Conservation (phyloP, 345 rosid genomes). For the Citrus reticulata region DNA sequence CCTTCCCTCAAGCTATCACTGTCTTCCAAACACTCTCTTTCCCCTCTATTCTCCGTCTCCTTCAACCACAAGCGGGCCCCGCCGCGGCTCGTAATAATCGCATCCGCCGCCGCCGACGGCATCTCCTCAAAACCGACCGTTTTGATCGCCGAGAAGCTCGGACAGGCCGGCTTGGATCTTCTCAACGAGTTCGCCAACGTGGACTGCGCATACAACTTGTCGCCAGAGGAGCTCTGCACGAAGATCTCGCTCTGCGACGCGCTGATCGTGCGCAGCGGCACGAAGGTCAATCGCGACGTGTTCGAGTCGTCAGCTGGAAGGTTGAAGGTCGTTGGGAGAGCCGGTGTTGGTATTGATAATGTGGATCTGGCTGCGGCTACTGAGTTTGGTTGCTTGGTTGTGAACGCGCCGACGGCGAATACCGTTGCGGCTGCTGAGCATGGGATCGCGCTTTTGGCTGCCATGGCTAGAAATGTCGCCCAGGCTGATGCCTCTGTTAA, state of each 20-base stretch:
- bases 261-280: constrained; percentile 77
- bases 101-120: constrained; percentile 26
- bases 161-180: constrained; percentile 63
- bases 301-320: constrained; percentile 78
- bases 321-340: constrained; percentile 88
- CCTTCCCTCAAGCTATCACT: constrained; percentile 28
- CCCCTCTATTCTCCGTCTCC: constrained; percentile 25
- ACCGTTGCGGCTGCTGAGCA: constrained; percentile 95
- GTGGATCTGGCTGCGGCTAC: constrained; percentile 94
- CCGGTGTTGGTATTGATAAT: constrained; percentile 92
- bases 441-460: constrained; percentile 83
- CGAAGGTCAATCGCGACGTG: constrained; percentile 73
- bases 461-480: constrained; percentile 87
- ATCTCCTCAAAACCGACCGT: constrained; percentile 64
- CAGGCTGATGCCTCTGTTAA: constrained; percentile 87
- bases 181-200: constrained; percentile 63
- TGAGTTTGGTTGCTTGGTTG: constrained; percentile 84
- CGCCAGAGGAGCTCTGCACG: constrained; percentile 80
- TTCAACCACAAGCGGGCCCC: constrained; percentile 16
- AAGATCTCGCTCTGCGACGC: constrained; percentile 94
- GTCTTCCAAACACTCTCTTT: constrained; percentile 26
- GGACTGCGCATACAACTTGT: constrained; percentile 76
- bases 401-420: constrained; percentile 90
- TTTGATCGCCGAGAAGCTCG: constrained; percentile 84
- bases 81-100: constrained; percentile 22